Evolutionary conservation across 257 asterid species (phyloP).

Genomic region (Solanum bulbocastanum): DNA sequence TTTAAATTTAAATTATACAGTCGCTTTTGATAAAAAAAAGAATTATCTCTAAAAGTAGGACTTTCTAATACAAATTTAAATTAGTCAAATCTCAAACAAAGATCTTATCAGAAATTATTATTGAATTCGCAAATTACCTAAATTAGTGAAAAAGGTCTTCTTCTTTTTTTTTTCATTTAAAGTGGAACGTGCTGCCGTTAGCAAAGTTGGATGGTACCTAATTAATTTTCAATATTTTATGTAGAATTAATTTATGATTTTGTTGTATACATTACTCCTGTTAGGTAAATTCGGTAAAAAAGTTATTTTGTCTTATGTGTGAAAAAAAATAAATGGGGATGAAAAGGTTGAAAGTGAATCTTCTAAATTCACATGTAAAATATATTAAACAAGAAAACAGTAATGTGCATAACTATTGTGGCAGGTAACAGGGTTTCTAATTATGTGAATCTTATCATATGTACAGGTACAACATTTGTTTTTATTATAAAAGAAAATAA

Average conservation of each 20-base stretch:
- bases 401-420: not conserved
- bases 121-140: too few species aligned
- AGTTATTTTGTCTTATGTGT: not conserved
- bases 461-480: not conserved
- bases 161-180: not conserved
- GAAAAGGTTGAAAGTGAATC: not conserved
- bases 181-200: not conserved
- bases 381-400: not conserved
- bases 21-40: too few species aligned
- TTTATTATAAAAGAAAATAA: not conserved
- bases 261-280: not conserved
- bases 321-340: not conserved
- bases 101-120: too few species aligned
- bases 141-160: too few species aligned
- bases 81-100: too few species aligned
- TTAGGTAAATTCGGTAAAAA: not conserved
- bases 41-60: rapidly evolving
- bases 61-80: rapidly evolving
- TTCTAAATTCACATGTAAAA: not conserved
- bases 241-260: not conserved
- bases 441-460: not conserved
- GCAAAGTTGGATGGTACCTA: not conserved
- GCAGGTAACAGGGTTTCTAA: not conserved
- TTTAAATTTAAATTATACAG: too few species aligned
- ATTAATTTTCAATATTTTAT: not conserved